Base-by-base conservation (phyloP, 2,329 filamentous ascomycete genomes). In the Fusarium annulatum region DNA sequence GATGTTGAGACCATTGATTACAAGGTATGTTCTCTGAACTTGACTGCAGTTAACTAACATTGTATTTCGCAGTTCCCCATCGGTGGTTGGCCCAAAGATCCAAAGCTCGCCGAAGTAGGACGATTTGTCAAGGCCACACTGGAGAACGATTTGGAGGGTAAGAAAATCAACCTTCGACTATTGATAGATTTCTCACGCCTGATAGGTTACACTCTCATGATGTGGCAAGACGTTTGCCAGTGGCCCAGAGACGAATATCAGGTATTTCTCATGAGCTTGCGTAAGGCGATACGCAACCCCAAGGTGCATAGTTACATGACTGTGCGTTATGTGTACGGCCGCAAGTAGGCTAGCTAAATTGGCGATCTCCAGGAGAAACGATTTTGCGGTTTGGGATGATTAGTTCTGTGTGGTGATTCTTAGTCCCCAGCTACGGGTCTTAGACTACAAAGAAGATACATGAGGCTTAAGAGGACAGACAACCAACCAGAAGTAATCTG, bases 31-130 rank as follows among this genome's bases (percentile, higher is more conserved):
- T 19, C 4, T 33, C 7, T 6, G 2, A 1, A 39, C 0, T 18
- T 16, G 4, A 5, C 2, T 18, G 0, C 3, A 3, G 8, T 39
- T 18, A 0, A 6, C 41, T 59, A 1, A 41, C 0, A n/a, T 2
- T 0, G 1, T 4, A 1, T 10, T 6, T 23, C 34, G 9, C 6
- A 62, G 60, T 62, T 62, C 7, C 41, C 60, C 0, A 45, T 62
- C 0, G 60, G 60, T 0, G 18, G 33, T 1, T 62, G 60, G 60
- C 60, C 60, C 1, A 59, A 41, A 0, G 60, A 62, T 23, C 7
- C 11, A 7, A 62, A 48, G 2, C n/a, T 59, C 2, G 34, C 60
- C 0, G 53, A 46, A 14, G 43, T 62, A 0, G 60, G 52, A 0
- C 60, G 38, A 4, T 59, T 62, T 14, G 60, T 62, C 1, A 59